Base-by-base conservation (phyloP, 192 early-diverging fungal species). In the Coemansia sp. region DNA sequence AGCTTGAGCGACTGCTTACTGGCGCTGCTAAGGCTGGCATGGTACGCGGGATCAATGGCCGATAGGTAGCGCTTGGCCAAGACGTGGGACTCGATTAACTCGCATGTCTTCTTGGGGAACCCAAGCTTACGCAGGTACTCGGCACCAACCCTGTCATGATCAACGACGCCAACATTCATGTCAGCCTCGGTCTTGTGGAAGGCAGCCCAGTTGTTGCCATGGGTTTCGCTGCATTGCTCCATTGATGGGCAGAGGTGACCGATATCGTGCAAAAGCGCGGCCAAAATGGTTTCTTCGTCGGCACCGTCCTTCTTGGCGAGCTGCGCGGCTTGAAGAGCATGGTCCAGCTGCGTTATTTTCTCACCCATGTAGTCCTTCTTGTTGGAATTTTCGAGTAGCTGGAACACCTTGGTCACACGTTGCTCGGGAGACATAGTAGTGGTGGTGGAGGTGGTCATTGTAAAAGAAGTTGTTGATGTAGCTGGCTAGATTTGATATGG, bases 51-150 rank as follows among this genome's bases (percentile, higher is more conserved):
- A 32, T 85, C 70, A 44, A 73, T 74, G 2, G 80, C 74, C n/a
- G 84, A 83, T n/a, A 88, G 69, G 55, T 88, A 87, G n/a, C 85
- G 73, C 74, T 87, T 88, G 44, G 80, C 87, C 32, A 82, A 68
- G 7, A 87, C 86, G 60, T 87, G 87, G 2, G 86, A 79, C 51
- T 84, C 87, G 2, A 88, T 85, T 27, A 88, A 68, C 29, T 75
- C 66, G 10, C 82, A 72, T 19, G 87, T 72, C 59, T 85, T 85
- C 45, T 81, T 53, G 1, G 86, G 80, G 55, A 88, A 87, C 14
- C 87, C 87, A 5, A 88, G 67, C 39, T 72, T 77, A 44, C 73
- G 70, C 50, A 88, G 64, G n/a, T 87, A 88, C 31, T 86, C 77
- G 23, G 83, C 86, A 11, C 86, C 87, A 59, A 87, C 72, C 29